Conservation (phyloP, 441 rosid species). For the Erodium texanum region DNA sequence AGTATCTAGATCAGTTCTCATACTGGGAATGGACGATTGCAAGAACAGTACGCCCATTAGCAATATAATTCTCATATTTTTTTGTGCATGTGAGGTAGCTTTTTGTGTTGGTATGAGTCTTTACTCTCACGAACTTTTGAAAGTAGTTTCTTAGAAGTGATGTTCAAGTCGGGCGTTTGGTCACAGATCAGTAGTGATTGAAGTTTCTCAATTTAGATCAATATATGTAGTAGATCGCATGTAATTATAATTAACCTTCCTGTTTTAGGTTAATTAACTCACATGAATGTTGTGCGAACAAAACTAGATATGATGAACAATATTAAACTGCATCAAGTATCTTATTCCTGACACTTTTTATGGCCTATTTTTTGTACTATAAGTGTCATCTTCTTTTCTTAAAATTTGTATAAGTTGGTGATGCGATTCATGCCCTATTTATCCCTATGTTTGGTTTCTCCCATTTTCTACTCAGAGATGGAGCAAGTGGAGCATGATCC, state of each 20-base stretch:
- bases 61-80: too few species aligned
- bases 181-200: neutral
- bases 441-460: slow-evolving; percentile 22
- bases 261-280: neutral
- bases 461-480: slow-evolving; percentile 48
- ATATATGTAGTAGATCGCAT: neutral
- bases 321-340: neutral
- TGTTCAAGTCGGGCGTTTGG: neutral
- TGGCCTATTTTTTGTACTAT: slow-evolving; percentile 5
- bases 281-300: neutral
- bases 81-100: neutral
- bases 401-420: slow-evolving; percentile 1
- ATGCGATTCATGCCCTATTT: slow-evolving; percentile 12
- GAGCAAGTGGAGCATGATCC: slow-evolving; percentile 91
- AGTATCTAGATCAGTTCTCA: too few species aligned
- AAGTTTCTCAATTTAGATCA: neutral
- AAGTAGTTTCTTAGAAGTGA: neutral
- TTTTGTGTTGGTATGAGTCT: neutral
- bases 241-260: neutral
- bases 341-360: slow-evolving; percentile 4
- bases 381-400: neutral
- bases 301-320: neutral
- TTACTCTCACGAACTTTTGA: neutral
- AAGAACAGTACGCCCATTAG: neutral
- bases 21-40: neutral